These are phyloP conservation scores for Daldinia grandis DNA, from an alignment of 495 filamentous ascomycete species.

Conservation along the genomic window DNA sequence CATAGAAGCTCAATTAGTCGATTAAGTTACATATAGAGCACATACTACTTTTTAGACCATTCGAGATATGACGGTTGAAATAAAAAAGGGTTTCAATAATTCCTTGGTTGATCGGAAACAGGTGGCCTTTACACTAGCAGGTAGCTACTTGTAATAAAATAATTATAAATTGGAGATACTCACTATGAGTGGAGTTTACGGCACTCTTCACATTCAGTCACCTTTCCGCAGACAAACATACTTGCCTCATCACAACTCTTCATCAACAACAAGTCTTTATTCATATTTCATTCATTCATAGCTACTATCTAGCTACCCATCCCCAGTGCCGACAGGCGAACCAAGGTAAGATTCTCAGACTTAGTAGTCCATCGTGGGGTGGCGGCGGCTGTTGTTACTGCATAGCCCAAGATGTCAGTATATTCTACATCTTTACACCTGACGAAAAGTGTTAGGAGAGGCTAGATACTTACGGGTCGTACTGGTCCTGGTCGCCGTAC, in stretches of 20 bases:
- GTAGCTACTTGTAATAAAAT: neutral
- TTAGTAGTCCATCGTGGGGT: conserved; percentile 41
- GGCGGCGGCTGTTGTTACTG: conserved; percentile 26
- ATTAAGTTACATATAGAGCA: too few relatives aligned
- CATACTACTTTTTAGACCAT: too few relatives aligned
- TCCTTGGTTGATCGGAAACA: neutral
- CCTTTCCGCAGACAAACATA: neutral
- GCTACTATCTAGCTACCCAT: conserved; percentile 8
- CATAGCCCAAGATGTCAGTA: neutral
- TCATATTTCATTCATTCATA: conserved; percentile 25
- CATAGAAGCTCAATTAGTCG: too few relatives aligned
- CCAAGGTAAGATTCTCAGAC: neutral
- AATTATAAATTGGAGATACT: neutral
- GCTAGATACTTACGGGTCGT: conserved; percentile 57
- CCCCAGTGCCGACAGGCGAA: neutral
- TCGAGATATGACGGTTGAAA: too few relatives aligned
- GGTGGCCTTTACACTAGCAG: neutral
- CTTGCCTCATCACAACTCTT: neutral
- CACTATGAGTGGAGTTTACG: neutral
- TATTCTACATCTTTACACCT: neutral
- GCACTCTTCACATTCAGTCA: neutral
- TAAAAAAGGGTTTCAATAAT: neutral
- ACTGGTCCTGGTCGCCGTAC: conserved; percentile 59
- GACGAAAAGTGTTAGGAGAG: neutral
- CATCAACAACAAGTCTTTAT: neutral